A percentile compares a stretch with the other conserved stretches of the same genome.
phyloP scores from a whole-genome alignment of 768 basidiomycete species.

The Epithele typhae region DNA sequence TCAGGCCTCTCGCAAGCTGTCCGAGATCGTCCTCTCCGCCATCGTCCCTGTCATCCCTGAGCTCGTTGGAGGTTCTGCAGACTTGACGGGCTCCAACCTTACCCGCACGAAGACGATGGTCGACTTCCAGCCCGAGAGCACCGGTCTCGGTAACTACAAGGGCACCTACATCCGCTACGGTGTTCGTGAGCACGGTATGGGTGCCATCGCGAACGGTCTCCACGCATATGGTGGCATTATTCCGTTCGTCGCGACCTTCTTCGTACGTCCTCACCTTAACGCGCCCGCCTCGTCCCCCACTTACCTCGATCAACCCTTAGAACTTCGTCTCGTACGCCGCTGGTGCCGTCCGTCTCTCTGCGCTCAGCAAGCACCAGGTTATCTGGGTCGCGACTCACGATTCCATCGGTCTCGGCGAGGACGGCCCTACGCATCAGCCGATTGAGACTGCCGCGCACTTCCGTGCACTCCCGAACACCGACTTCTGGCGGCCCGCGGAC shows the following conservation, averaged over 20 bases:
- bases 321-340: slow-evolving; percentile 95
- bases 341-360: slow-evolving; percentile 88
- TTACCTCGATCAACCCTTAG: slow-evolving; percentile 31
- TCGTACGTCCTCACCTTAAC: slow-evolving; percentile 47
- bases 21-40: slow-evolving; percentile 81
- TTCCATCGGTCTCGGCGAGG: slow-evolving; percentile 89
- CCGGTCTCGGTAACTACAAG: slow-evolving; percentile 75
- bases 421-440: slow-evolving; percentile 96
- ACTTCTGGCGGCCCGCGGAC: slow-evolving; percentile 92
- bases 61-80: slow-evolving; percentile 84
- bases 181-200: slow-evolving; percentile 97
- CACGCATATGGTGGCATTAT: slow-evolving; percentile 87
- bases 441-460: slow-evolving; percentile 84
- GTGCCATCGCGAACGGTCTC: slow-evolving; percentile 90
- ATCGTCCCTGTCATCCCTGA: slow-evolving; percentile 78
- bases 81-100: slow-evolving; percentile 89
- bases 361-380: slow-evolving; percentile 83
- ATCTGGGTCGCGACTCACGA: slow-evolving; percentile 97
- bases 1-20: slow-evolving; percentile 88
- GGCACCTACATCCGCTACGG: slow-evolving; percentile 95
- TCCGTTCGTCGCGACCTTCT: slow-evolving; percentile 89
- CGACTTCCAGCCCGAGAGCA: slow-evolving; percentile 91
- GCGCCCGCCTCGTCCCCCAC: neutral
- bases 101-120: slow-evolving; percentile 80
- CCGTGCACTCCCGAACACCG: slow-evolving; percentile 86